Conservation (phyloP, 2,329 filamentous ascomycete genomes). For the Elsinoe fawcettii region DNA sequence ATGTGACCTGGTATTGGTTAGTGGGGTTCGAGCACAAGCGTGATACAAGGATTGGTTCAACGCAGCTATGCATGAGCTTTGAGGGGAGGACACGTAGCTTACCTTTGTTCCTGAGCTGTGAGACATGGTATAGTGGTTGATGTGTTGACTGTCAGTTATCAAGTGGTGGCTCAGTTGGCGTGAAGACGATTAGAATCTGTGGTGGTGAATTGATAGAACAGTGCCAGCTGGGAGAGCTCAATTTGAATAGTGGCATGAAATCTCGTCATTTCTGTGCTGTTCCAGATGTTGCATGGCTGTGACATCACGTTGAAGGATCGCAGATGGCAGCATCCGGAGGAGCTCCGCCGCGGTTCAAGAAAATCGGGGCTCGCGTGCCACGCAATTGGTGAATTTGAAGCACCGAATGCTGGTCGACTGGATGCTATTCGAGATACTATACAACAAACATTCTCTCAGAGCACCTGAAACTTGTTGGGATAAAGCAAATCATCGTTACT, state of each 20-base stretch:
- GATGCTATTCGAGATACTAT: too few relatives aligned
- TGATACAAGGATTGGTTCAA: too few relatives aligned
- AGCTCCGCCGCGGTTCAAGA: not conserved
- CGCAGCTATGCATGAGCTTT: not conserved
- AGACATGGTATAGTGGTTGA: not conserved
- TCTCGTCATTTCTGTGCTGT: constrained; percentile 10
- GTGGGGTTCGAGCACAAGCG: not conserved
- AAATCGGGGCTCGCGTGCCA: not conserved
- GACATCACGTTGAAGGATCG: constrained; percentile 7
- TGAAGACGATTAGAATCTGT: not conserved
- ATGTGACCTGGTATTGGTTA: constrained; percentile 33
- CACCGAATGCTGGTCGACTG: not conserved
- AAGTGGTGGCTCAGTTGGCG: not conserved
- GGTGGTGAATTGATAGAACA: not conserved
- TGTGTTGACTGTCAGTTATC: not conserved
- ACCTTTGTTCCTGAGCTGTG: constrained; percentile 17
- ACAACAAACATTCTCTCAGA: too few relatives aligned
- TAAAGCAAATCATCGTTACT: not conserved
- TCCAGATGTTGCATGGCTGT: constrained; percentile 3
- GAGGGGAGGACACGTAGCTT: not conserved
- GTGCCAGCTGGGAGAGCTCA: not conserved
- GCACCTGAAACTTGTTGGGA: too few relatives aligned
- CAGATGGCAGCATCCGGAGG: not conserved
- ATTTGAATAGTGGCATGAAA: not conserved
- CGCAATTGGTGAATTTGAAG: not conserved